Percentiles rank a stretch among this genome's conserved stretches.
phyloP scores from a whole-genome alignment of 2,329 filamentous ascomycete species.

The Hypoxylon sp. region DNA sequence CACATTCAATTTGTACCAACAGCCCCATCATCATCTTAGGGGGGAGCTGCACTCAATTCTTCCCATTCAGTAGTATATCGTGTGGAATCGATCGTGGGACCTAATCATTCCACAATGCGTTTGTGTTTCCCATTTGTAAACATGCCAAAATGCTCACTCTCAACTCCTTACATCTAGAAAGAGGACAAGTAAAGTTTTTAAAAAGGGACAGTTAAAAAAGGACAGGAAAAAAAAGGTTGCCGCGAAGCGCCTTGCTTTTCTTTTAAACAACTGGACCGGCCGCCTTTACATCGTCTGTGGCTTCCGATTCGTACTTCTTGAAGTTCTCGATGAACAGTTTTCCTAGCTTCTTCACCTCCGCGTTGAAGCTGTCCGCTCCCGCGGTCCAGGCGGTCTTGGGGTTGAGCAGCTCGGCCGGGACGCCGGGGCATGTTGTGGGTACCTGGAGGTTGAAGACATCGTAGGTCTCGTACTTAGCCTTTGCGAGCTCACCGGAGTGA shows the following conservation, averaged over 20 bases:
- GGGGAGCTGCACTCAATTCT: slow-evolving; percentile 15
- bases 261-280: slow-evolving; percentile 67
- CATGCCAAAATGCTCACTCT: slow-evolving; percentile 23
- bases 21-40: background rate
- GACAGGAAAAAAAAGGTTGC: slow-evolving; percentile 31
- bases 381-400: slow-evolving; percentile 93
- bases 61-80: slow-evolving; percentile 29
- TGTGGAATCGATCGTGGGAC: slow-evolving; percentile 19
- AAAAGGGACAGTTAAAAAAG: slow-evolving; percentile 8
- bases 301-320: slow-evolving; percentile 91
- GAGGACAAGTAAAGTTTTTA: slow-evolving; percentile 18
- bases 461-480: slow-evolving; percentile 94
- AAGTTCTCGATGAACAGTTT: slow-evolving; percentile 96
- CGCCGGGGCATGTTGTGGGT: slow-evolving; percentile 90
- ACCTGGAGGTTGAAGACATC: slow-evolving; percentile 97
- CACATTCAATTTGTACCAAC: slow-evolving; percentile 33
- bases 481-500: slow-evolving; percentile 95
- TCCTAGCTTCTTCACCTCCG: slow-evolving; percentile 92
- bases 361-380: slow-evolving; percentile 83
- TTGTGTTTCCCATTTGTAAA: slow-evolving; percentile 25
- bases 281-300: slow-evolving; percentile 83
- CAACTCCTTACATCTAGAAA: slow-evolving; percentile 34
- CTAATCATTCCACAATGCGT: slow-evolving; percentile 33
- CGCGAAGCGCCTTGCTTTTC: slow-evolving; percentile 41
- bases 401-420: slow-evolving; percentile 94